phyloP scores from a whole-genome alignment of 257 asterid genomes.

The Lycium barbarum region DNA sequence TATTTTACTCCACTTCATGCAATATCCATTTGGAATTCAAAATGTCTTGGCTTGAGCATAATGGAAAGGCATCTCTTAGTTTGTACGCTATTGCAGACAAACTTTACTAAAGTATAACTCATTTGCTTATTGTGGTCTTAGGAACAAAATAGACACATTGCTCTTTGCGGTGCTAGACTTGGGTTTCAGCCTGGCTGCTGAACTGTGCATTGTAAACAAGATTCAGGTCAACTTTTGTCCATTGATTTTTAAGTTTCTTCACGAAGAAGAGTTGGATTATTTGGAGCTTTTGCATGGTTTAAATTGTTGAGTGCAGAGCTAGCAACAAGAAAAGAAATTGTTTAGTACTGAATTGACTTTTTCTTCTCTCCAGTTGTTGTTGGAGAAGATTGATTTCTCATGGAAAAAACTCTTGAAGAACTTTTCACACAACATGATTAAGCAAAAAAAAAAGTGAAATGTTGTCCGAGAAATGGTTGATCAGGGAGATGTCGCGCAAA shows the following conservation, averaged over 20 bases:
- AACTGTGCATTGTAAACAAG: constrained; percentile 9
- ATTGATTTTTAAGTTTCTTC: constrained; percentile 4
- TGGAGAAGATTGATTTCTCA: constrained; percentile 18
- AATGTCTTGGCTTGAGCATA: not conserved
- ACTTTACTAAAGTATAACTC: not conserved
- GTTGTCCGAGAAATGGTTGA: constrained; percentile 57
- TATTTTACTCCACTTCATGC: constrained; percentile 8
- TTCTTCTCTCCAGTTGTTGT: constrained; percentile 22
- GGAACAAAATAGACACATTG: not conserved
- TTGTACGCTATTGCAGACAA: not conserved
- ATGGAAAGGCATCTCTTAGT: not conserved
- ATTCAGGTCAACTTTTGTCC: not conserved
- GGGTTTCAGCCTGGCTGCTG: constrained; percentile 20
- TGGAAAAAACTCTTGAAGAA: constrained; percentile 24
- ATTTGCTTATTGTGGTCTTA: constrained; percentile 18
- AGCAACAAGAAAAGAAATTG: not conserved
- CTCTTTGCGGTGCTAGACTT: constrained; percentile 20
- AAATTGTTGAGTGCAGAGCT: constrained; percentile 12
- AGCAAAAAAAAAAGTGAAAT: constrained; percentile 29
- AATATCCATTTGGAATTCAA: constrained; percentile 19
- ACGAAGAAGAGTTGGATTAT: not conserved
- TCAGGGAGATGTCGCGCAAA: constrained; percentile 51
- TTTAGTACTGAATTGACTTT: not conserved
- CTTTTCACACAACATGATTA: constrained; percentile 13
- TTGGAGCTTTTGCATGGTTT: constrained; percentile 16